phyloP scores from a whole-genome alignment of 345 rosid genomes.

The Microthlaspi erraticum region DNA sequence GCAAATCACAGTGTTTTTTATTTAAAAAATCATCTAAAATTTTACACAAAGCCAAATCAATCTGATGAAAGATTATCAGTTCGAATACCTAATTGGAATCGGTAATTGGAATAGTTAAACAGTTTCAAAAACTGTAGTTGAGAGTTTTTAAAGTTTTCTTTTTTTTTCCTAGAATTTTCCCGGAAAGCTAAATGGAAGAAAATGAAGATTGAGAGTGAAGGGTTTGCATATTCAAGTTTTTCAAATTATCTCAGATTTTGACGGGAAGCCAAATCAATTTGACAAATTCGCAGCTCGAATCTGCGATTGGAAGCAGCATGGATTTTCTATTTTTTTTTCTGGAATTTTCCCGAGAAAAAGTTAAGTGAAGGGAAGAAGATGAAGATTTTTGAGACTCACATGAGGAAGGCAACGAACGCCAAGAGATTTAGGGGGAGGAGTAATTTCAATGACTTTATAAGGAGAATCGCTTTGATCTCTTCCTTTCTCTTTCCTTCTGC shows the following conservation, averaged over 20 bases:
- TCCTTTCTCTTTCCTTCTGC: conserved; percentile 78
- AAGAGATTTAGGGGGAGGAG: conserved; percentile 92
- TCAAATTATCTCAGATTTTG: background rate
- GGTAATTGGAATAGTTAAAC: too few species aligned
- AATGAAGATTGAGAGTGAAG: background rate
- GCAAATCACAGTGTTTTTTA: conserved; percentile 30
- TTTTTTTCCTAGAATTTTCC: too few species aligned
- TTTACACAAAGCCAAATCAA: background rate
- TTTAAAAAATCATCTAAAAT: background rate
- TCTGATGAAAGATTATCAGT: too few species aligned
- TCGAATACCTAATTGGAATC: too few species aligned
- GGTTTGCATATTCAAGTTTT: background rate
- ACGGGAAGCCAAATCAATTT: background rate
- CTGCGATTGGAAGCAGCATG: background rate
- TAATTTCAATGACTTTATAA: conserved; percentile 87
- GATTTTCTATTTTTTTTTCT: background rate
- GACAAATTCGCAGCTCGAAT: background rate
- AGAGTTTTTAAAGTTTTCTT: too few species aligned
- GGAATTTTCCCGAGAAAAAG: background rate
- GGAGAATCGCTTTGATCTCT: conserved; percentile 59
- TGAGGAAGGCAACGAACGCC: conserved; percentile 87
- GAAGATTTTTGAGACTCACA: conserved; percentile 48
- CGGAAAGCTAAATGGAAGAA: too few species aligned
- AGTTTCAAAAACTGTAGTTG: too few species aligned
- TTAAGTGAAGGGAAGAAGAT: background rate